phyloP scores from a whole-genome alignment of 352 stramenopile genomes.

The Globisporangium uncinulatum region DNA sequence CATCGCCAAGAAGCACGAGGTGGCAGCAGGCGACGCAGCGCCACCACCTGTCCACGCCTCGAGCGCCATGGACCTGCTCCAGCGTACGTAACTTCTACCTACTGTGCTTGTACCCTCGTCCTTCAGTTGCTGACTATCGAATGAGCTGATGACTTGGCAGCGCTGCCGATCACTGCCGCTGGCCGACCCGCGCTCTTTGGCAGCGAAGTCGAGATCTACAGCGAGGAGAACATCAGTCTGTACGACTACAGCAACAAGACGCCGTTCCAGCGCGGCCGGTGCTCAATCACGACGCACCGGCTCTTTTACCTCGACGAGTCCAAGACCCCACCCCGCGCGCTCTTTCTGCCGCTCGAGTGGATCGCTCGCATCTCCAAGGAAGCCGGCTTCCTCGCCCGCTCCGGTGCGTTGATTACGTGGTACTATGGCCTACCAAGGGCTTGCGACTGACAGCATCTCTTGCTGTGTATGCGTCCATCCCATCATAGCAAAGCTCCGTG shows the following conservation, averaged over 20 bases:
- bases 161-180: conserved; percentile 58
- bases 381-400: conserved; percentile 77
- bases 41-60: not conserved
- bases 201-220: conserved; percentile 87
- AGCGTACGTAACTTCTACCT: not conserved
- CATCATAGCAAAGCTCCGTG: conserved; percentile 60
- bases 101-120: too few relatives aligned
- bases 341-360: conserved; percentile 71
- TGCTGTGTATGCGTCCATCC: not conserved
- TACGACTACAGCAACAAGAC: conserved; percentile 83
- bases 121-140: too few relatives aligned
- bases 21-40: not conserved
- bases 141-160: conserved; percentile 16
- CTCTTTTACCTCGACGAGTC: conserved; percentile 78
- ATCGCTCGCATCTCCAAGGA: conserved; percentile 70
- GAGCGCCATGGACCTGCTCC: conserved; percentile 1
- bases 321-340: conserved; percentile 40
- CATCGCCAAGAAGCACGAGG: not conserved
- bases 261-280: conserved; percentile 54
- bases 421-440: too few relatives aligned
- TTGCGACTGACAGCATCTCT: not conserved
- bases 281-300: conserved; percentile 77
- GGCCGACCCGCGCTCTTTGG: conserved; percentile 68
- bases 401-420: conserved; percentile 12
- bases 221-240: conserved; percentile 74